These are phyloP conservation scores for Trifolium dubium DNA, from an alignment of 306 rosid species.

Conservation along the genomic window DNA sequence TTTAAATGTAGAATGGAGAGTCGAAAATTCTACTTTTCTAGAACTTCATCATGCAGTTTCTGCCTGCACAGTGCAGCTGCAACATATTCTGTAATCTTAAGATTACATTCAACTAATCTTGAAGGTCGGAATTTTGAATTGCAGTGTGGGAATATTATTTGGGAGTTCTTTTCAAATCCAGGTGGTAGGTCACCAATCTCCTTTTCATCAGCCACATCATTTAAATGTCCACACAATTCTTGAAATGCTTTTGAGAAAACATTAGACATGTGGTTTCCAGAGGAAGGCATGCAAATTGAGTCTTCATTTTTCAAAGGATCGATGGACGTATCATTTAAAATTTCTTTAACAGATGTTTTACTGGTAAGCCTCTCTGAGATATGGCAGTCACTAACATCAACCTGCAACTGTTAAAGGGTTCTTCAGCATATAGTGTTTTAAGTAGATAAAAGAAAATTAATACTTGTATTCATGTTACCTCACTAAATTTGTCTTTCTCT, in stretches of 20 bases:
- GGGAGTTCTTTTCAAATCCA: constrained; percentile 60
- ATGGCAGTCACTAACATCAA: constrained; percentile 38
- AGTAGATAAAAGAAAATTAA: constrained; percentile 24
- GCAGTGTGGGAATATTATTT: constrained; percentile 35
- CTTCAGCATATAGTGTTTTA: constrained; percentile 25
- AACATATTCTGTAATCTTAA: constrained; percentile 77
- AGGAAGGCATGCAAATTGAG: constrained; percentile 38
- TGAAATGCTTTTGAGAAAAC: constrained; percentile 63
- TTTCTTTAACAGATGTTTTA: constrained; percentile 40
- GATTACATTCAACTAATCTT: constrained; percentile 54
- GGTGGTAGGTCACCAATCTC: constrained; percentile 64
- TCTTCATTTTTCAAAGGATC: constrained; percentile 41
- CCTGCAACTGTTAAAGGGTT: constrained; percentile 58
- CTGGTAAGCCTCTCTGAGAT: constrained; percentile 42
- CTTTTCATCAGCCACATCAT: constrained; percentile 46
- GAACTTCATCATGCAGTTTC: constrained; percentile 74
- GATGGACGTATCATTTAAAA: constrained; percentile 38
- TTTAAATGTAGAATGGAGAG: constrained; percentile 48
- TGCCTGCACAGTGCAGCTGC: constrained; percentile 79
- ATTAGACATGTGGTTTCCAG: constrained; percentile 52
- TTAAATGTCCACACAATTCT: constrained; percentile 52
- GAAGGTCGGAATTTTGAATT: constrained; percentile 63
- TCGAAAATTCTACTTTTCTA: constrained; percentile 62
- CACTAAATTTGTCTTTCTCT: constrained; percentile 41
- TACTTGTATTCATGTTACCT: constrained; percentile 54